Percentiles rank a stretch among this genome's conserved stretches.
phyloP scores from a whole-genome alignment of 768 basidiomycete species.

The Suillus hirtellus region DNA sequence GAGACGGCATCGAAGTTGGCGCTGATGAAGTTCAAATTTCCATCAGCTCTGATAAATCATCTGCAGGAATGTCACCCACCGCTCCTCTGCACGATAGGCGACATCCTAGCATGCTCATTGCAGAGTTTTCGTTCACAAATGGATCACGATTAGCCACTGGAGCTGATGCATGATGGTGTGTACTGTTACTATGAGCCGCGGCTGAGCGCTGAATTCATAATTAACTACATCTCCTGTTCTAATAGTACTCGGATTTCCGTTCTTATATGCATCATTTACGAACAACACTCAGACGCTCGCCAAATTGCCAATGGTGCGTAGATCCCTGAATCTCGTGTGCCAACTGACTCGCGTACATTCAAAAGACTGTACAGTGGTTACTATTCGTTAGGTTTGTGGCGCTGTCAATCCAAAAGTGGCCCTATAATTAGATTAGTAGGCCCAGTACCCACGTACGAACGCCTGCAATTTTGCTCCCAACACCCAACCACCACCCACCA shows the following conservation, averaged over 20 bases:
- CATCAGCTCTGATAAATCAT: neutral
- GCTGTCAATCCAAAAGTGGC: neutral
- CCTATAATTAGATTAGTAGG: neutral
- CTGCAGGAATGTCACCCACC: neutral
- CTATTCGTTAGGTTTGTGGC: too few species aligned
- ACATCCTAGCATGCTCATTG: neutral
- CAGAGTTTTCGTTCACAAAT: neutral
- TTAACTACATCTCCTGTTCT: neutral
- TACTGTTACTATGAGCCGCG: neutral
- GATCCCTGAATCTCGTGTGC: neutral
- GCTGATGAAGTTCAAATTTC: neutral
- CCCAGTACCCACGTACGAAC: neutral
- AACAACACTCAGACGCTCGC: neutral
- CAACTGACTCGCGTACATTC: neutral
- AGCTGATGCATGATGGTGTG: too few species aligned
- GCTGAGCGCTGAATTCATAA: neutral
- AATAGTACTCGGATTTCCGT: neutral
- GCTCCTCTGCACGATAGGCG: neutral
- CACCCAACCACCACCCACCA: neutral
- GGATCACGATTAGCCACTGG: neutral
- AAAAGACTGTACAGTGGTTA: neutral
- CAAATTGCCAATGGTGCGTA: neutral
- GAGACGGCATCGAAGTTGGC: neutral
- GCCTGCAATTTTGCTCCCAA: neutral
- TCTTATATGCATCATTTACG: neutral